phyloP scores from a whole-genome alignment of 345 rosid genomes.

The rapeseed (Brassica napus) region DNA sequence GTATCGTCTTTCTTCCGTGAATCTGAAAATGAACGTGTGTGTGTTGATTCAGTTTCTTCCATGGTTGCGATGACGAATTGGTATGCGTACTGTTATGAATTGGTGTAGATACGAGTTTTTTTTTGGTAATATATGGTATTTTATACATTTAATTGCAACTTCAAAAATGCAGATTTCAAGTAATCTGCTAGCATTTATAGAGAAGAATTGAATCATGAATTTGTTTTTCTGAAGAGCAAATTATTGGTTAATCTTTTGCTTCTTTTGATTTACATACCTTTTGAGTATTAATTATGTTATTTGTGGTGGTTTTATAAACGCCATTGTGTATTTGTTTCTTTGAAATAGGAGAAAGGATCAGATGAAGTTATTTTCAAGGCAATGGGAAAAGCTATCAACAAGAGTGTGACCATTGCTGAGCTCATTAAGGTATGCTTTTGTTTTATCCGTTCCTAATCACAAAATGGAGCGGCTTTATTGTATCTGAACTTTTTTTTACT shows the following conservation, averaged over 20 bases:
- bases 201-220: no score
- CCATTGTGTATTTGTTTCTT: not conserved
- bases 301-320: not conserved
- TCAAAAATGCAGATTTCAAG: not conserved
- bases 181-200: not conserved
- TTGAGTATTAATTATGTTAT: no score
- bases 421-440: constrained; percentile 63
- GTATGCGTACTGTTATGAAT: not conserved
- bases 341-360: constrained; percentile 43
- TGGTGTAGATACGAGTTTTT: not conserved
- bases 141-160: not conserved
- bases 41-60: constrained; percentile 1
- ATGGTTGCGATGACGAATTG: not conserved
- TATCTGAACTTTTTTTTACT: constrained; percentile 24
- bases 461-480: not conserved
- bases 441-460: not conserved
- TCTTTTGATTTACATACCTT: not conserved
- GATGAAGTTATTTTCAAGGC: constrained; percentile 88
- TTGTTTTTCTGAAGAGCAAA: not conserved
- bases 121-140: not conserved
- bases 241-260: not conserved
- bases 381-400: constrained; percentile 98
- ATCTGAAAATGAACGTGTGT: not conserved
- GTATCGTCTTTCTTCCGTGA: constrained; percentile 32
- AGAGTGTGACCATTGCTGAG: constrained; percentile 92